Base-by-base conservation (phyloP, 176 grass and related monocot genomes). In the Ananas comosus region DNA sequence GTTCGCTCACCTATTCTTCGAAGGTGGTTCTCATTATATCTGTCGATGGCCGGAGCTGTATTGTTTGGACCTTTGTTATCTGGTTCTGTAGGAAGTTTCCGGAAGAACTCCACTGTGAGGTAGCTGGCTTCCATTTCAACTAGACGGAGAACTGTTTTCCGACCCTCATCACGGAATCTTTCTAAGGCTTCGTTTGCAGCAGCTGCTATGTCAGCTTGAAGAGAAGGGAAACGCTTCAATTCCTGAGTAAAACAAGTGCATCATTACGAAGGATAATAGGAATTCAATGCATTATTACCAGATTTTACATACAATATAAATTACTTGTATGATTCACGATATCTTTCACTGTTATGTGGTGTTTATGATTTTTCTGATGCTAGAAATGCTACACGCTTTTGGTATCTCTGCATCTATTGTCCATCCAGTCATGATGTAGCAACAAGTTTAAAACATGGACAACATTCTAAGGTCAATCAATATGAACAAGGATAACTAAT, bases 121-220 rank as follows among this genome's bases (percentile, higher is more conserved):
- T 99, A 99, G 74, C 80, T 94, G 33, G 95, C 78, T 67, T 99
- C 95, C 95, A 99, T 99, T 57, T 99, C 95, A 51, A 99, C 95
- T 57, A 99, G 74, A 72, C 87, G 95, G 74, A 94, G 81, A 84
- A 99, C 85, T 12, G 95, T 99, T 78, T 94, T 99, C 12, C 87
- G 85, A 18, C 95, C 74, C 23, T 99, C 95, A 63, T 99, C 90
- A 8, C 95, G 87, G 67, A 99, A 99, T 81, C 80, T 94, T 83
- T 99, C 95, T 59, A 99, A 78, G 29, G 90, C 71, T 80, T 99
- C 95, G 75, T 99, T 94, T 78, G 95, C 74, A 72, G 90, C 95
- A 51, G 95, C 90, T 78, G 95, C 90, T 88, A 99, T 94, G 76
- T 99, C 95, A 0, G 90, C 56, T 85, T 99, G 90, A 81, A 99